Base-by-base conservation (phyloP, 202 grass and related monocot genomes). In the Thinopyrum obtusiflorum region DNA sequence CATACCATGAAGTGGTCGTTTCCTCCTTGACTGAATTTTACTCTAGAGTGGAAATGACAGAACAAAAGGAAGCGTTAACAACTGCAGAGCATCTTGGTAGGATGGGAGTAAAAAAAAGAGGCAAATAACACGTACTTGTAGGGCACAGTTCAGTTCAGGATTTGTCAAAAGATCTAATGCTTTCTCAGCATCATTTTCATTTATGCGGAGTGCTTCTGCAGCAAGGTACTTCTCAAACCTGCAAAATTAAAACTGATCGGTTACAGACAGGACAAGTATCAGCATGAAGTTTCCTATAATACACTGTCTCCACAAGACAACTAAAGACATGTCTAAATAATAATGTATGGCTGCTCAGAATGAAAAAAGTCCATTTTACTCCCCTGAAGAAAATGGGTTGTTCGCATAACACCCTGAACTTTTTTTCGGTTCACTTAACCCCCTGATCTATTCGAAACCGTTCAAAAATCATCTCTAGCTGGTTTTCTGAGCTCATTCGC, bases 151-250 rank as follows among this genome's bases (percentile, higher is more conserved):
- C 85, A 88, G 35, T 33, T 96, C 97, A 85, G 97, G 93, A 90
- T 99, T 88, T 88, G 97, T 99, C 68, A 99, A 80, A 76, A 94
- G 42, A 91, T 99, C 93, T 71, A 96, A 85, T 57, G 97, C 97
- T 80, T 84, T 94, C 9, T 99, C 87, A 47, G 87, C 33, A 18
- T 96, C 92, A 88, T 96, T 99, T 90, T 99, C 97, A 82, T 91
- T 92, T 76, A 94, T 73, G 29, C 92, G 88, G 32, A 99, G 87
- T 76, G 93, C 97, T 83, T 94, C 97, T 55, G 97, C 97, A 61
- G 91, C 89, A 79, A 99, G 92, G 85, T 83, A 71, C 78, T 92
- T 99, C 81, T 96, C 90, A 77, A 94, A 96, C 83, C 97, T 99
- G 65, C 26, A 83, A 75, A 71, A 13, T 27, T 40, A 20, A 89